Evolutionary conservation across 2,329 filamentous ascomycete genomes (phyloP).

Genomic region (Colletotrichum chlorophyti): DNA sequence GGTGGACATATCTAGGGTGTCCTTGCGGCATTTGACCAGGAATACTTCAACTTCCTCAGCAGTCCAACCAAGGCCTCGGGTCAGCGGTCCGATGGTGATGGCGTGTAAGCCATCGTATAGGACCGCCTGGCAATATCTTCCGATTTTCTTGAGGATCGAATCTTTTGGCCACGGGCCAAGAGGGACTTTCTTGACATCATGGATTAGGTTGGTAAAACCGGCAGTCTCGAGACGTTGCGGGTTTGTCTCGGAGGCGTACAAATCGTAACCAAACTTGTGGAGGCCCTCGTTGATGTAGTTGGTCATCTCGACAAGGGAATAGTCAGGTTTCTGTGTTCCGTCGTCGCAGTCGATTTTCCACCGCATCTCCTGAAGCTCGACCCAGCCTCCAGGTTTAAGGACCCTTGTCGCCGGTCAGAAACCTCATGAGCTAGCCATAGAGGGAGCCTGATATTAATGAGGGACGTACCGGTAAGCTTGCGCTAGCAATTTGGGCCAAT

Average conservation of each 20-base stretch:
- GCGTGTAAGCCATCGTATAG: constrained; percentile 41
- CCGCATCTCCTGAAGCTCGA: neutral
- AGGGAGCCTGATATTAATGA: too few relatives aligned
- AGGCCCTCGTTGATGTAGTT: neutral
- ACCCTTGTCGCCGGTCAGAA: too few relatives aligned
- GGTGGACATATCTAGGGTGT: constrained; percentile 35
- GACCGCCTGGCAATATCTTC: neutral
- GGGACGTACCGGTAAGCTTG: neutral
- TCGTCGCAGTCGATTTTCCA: neutral
- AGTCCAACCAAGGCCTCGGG: constrained; percentile 40
- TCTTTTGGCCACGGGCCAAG: constrained; percentile 59
- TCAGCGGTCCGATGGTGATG: constrained; percentile 43
- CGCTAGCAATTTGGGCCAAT: too few relatives aligned
- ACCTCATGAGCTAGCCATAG: too few relatives aligned
- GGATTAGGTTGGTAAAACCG: constrained; percentile 43
- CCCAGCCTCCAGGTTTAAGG: neutral
- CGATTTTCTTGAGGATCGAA: constrained; percentile 47
- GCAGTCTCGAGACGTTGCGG: neutral
- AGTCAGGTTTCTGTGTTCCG: neutral
- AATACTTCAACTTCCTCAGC: constrained; percentile 40
- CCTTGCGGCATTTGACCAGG: constrained; percentile 39
- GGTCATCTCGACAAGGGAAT: neutral
- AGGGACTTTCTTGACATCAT: constrained; percentile 52
- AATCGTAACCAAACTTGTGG: neutral
- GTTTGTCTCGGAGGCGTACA: neutral